Conservation (phyloP, 768 basidiomycete species). For the Boletus tomentosulus region DNA sequence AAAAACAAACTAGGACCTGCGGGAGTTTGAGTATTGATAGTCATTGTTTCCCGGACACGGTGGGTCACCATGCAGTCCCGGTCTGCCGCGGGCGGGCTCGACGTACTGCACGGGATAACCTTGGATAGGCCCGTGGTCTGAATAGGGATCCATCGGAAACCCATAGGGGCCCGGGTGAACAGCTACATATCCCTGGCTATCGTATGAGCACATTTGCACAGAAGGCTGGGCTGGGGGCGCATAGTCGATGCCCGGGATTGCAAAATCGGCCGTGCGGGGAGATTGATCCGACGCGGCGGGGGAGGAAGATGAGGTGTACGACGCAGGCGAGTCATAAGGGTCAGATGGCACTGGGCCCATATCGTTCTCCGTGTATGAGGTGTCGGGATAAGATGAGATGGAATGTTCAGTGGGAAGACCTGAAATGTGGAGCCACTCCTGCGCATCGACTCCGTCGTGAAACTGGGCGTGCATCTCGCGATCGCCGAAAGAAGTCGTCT, state of each 20-base stretch:
- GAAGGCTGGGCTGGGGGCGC: neutral
- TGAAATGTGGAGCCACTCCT: constrained; percentile 16
- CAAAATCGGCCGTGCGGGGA: constrained; percentile 10
- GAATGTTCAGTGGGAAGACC: constrained; percentile 4
- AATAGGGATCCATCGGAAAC: constrained; percentile 5
- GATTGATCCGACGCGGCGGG: constrained; percentile 24
- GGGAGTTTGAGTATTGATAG: constrained; percentile 9
- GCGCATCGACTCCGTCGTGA: constrained; percentile 10
- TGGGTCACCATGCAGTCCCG: constrained; percentile 10
- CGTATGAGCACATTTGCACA: constrained; percentile 1
- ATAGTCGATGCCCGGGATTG: constrained; percentile 3
- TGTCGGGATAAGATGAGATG: constrained; percentile 7
- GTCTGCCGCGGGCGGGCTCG: constrained; percentile 7
- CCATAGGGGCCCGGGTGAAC: constrained; percentile 11
- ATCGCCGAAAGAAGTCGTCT: constrained; percentile 5
- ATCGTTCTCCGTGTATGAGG: constrained; percentile 15
- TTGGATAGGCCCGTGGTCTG: constrained; percentile 12
- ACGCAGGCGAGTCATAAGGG: constrained; percentile 18
- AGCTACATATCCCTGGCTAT: constrained; percentile 3
- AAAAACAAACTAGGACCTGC: constrained; percentile 7
- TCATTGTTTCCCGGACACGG: constrained; percentile 9
- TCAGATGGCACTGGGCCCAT: constrained; percentile 11
- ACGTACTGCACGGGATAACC: constrained; percentile 7
- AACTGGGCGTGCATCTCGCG: constrained; percentile 5
- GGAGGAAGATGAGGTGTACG: constrained; percentile 22